Evolutionary conservation across 2,329 filamentous ascomycete species (phyloP), one percentile per base, ranked within the genome.

Genomic region (Aspergillus ibericus): DNA sequence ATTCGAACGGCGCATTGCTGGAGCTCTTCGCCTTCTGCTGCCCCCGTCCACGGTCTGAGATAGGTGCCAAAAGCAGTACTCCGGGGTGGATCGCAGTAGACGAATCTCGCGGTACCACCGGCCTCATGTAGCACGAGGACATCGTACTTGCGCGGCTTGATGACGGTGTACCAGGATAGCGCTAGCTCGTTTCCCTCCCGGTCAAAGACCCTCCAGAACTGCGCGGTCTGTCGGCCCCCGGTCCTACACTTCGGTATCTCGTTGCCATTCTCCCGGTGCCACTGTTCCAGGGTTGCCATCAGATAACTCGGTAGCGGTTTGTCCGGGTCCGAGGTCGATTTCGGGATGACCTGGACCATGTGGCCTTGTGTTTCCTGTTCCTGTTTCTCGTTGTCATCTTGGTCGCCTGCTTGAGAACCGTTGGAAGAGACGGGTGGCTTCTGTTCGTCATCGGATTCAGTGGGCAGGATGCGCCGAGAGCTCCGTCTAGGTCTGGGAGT

Each of bases 141-240:
- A 15, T 35, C 34, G 27, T 60, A 63, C 4, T 18, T 3, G 16
- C 56, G 16, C 8, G 61, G 55, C 20, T 13, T 20, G 3, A 27
- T 48, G 15, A 63, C 42, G 4, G 25, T 9, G 46, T 60, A 61
- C 10, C 50, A 50, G n/a, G 63, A 59, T 5, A 66, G 18, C 1
- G 56, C 40, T 15, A 65, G 3, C 34, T 60, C 36, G 1, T 57
- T 58, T 2, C 62, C 64, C 9, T 65, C 29, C 6, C 55, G 53
- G 27, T 63, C 58, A 38, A 66, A 68, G 9, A 63, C 57, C n/a
- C 59, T 62, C 46, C 27, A 55, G 16, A 34, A 20, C 16, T 22
- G 47, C 4, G 40, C 15, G 1, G n/a, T 12, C 32, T 15, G 52
- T 15, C 12, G 5, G 10, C 10, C 16, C 8, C 10, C 46, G 25